A percentile compares a stretch with the other conserved stretches of the same genome.
Conservation (phyloP, 1,284 basidiomycete genomes). For the Sporisorium reilianum region DNA sequence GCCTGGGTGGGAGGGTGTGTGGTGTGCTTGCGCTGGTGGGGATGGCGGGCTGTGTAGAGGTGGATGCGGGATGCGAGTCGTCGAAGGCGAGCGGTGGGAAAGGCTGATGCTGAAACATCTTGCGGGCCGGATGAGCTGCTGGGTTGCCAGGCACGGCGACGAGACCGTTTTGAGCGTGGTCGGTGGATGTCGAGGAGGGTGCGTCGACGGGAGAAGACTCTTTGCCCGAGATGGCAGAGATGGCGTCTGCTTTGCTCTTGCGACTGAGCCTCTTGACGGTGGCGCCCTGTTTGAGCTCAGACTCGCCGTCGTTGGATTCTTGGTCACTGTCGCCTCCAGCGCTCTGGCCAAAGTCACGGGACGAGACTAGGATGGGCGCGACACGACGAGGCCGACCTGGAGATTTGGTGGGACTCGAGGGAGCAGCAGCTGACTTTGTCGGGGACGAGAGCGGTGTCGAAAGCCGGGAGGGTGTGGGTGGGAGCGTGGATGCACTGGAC, state of each 20-base stretch:
- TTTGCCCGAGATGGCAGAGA: conserved; percentile 35
- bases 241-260: conserved; percentile 55
- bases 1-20: conserved; percentile 49
- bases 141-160: conserved; percentile 33
- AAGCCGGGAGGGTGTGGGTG: conserved; percentile 17
- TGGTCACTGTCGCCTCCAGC: conserved; percentile 43
- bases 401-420: conserved; percentile 36
- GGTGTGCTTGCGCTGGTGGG: conserved; percentile 60
- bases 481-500: conserved; percentile 9
- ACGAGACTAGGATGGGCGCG: conserved; percentile 45
- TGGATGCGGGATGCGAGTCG: neutral
- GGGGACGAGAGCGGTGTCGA: conserved; percentile 35
- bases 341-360: conserved; percentile 46
- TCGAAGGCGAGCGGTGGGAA: conserved; percentile 45
- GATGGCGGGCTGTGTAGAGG: conserved; percentile 37
- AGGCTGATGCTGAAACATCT: conserved; percentile 38
- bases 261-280: conserved; percentile 45
- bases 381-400: conserved; percentile 37
- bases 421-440: conserved; percentile 18
- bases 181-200: neutral
- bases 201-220: conserved; percentile 10
- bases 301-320: conserved; percentile 33
- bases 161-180: conserved; percentile 3
- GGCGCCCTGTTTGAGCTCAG: conserved; percentile 29
- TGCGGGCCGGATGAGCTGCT: conserved; percentile 42